Evolutionary conservation across 257 asterid species (phyloP).

Genomic region (Misopates orontium): DNA sequence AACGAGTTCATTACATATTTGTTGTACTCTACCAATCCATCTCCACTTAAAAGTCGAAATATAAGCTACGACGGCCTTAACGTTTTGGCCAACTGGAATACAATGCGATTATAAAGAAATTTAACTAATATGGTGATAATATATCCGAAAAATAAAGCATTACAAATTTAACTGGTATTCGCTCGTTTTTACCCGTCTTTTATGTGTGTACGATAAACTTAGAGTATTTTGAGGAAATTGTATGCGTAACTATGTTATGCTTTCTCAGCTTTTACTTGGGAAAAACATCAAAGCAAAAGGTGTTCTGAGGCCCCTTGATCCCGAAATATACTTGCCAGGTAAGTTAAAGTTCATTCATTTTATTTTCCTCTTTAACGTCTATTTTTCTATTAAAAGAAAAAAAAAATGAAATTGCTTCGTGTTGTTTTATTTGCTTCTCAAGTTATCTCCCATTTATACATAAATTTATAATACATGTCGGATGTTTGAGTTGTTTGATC

Average conservation of each 20-base stretch:
- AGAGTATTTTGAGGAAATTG: not conserved
- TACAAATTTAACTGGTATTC: conserved; percentile 76
- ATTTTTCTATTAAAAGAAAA: not conserved
- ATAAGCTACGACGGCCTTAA: too few species aligned
- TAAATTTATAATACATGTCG: not conserved
- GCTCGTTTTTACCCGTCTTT: conserved; percentile 17
- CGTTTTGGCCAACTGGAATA: too few species aligned
- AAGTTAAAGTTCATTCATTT: conserved; percentile 9
- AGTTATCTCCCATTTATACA: not conserved
- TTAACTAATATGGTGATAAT: too few species aligned
- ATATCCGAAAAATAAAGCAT: too few species aligned
- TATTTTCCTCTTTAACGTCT: too few species aligned
- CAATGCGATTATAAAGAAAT: too few species aligned
- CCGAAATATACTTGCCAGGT: conserved; percentile 89
- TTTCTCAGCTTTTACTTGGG: conserved; percentile 67
- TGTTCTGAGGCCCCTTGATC: conserved; percentile 70
- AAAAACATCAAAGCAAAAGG: conserved; percentile 61
- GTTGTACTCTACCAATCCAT: too few species aligned
- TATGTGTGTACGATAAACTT: not conserved
- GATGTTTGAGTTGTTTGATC: not conserved
- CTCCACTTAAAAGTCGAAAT: too few species aligned
- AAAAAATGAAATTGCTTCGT: not conserved
- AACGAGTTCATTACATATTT: too few species aligned
- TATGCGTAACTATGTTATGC: not conserved
- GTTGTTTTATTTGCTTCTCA: not conserved